Evolutionary conservation across 306 rosid genomes (phyloP), one percentile per base, ranked within the genome.

Genomic region (Cucumis melo): DNA sequence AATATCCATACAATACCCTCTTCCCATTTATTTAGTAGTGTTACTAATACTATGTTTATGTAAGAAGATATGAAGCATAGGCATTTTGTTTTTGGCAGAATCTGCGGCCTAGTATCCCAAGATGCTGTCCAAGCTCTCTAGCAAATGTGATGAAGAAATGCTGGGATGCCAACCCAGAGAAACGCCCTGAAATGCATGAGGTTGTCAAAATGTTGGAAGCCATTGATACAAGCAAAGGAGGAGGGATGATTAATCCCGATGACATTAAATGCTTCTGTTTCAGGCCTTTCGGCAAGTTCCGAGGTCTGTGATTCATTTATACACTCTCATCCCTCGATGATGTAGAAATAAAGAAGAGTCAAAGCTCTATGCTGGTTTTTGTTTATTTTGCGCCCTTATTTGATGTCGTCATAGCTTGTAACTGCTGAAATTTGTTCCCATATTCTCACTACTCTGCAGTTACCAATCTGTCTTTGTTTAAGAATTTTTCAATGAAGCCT

Each of bases 141-240:
- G 86, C 87, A 10, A 84, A 54, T 68, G 78, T 87, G 60, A 87
- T 89, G 94, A 80, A 79, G 42, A 87, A 73, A 62, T 89, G 94
- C 75, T 89, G 94, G 94, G 94, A 87, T 34, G 86, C 73, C 24
- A 87, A 84, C 41, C 78, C 90, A 48, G 79, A 80, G 55, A 86
- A 84, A 76, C 90, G 94, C 32, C 94, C 89, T 0, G 89, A 87
- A 80, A 89, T 89, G 94, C 84, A 68, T 3, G 90, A 84, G 67
- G 94, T 89, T 76, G 94, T 89, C 82, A 85, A 72, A 80, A 78
- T 89, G 91, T 63, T 89, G 74, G 94, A 89, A 80, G 90, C 84
- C 21, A 84, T 89, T 58, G 91, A 89, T 79, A 89, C 94, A 14
- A 87, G 85, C 63, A 89, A 65, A 84, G 94, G 94, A 65, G 91